Base-by-base conservation (phyloP, 2,329 filamentous ascomycete genomes). In the Aspergillus sp. region DNA sequence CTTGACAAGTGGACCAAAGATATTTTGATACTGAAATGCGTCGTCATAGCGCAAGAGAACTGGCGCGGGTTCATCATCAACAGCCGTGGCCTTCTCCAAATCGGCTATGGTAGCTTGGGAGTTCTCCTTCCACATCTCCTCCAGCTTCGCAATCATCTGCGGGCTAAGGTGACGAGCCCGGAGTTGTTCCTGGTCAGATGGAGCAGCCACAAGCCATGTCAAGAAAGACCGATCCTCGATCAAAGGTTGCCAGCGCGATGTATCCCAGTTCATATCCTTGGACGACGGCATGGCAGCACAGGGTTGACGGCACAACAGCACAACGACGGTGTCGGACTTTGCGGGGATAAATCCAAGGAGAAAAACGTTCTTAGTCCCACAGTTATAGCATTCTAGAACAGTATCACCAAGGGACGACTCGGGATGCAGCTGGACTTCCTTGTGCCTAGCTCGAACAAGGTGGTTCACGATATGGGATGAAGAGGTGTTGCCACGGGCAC, bases 201-300 rank as follows among this genome's bases (percentile, higher is more conserved):
- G 95, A 9, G 91, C 84, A 50, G 89, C 87, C 7, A 99, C 94
- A 25, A 99, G 91, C 95, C 95, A 99, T 45, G 90, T 86, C 43
- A 99, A 80, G 75, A 99, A 99, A 17, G 93, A 95, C 54, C 95
- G 92, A 74, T 99, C 95, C 77, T 97, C 93, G 67, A 99, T 98
- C 61, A 99, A 84, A 13, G 95, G 95, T 76, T 98, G 93, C 95
- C 95, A 99, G 74, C 93, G 89, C 28, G 94, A 96, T 6, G 93
- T 96, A 76, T 99, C 95, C 95, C 95, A 99, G 77, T 95, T 99
- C 93, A 99, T 98, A 73, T 99, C 95, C 80, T 99, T 99, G 67
- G 92, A 94, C 38, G 95, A 98, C 1, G 93, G 91, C 80, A 91
- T 94, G 30, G 95, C 90, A 38, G 94, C 95, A 77, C 95, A 99